Conservation (phyloP, 768 basidiomycete species). For the Suillus discolor region DNA sequence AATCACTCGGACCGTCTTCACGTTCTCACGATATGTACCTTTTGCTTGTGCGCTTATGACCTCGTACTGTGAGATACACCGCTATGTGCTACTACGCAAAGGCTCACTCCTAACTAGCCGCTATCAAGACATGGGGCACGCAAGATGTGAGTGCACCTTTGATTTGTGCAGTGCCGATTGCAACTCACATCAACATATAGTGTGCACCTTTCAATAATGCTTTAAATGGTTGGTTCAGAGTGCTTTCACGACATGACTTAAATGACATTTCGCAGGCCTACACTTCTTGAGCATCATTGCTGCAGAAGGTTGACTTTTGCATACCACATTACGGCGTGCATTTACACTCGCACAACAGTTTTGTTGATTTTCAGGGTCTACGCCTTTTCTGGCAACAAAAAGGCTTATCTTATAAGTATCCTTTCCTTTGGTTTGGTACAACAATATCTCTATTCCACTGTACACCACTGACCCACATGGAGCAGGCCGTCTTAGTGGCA, state of each 20-base stretch:
- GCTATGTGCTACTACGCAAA: neutral
- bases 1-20: conserved; percentile 2
- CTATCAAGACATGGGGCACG: neutral
- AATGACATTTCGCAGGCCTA: neutral
- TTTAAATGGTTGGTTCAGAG: neutral
- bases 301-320: neutral
- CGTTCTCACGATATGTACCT: conserved; percentile 9
- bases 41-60: conserved; percentile 12
- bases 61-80: neutral
- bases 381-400: neutral
- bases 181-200: neutral
- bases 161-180: neutral
- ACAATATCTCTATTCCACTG: neutral
- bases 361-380: neutral
- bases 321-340: neutral
- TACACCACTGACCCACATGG: neutral
- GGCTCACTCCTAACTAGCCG: neutral
- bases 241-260: neutral
- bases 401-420: neutral
- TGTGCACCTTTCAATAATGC: neutral
- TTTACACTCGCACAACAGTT: neutral
- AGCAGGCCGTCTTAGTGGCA: neutral
- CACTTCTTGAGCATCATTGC: neutral
- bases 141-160: neutral
- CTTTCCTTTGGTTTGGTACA: neutral